These are phyloP conservation scores for Tribonema minus DNA, from an alignment of 108 stramenopile species.

Conservation along the genomic window DNA sequence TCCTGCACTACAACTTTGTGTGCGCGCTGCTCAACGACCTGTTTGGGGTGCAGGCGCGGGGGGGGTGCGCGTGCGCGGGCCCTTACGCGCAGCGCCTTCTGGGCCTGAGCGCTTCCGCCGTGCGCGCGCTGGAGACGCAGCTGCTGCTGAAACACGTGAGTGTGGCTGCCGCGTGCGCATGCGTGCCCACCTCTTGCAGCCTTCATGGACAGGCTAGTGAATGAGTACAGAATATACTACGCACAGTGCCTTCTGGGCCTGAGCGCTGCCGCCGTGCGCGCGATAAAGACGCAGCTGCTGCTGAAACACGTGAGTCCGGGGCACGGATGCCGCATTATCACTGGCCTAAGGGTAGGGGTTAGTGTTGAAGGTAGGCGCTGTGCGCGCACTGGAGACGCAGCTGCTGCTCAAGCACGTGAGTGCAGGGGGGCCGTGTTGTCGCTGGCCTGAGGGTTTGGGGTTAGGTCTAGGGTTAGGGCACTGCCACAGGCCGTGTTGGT, in stretches of 20 bases:
- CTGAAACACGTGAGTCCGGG: constrained; percentile 53
- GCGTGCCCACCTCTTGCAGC: no score
- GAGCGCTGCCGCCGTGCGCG: background rate
- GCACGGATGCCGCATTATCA: no score
- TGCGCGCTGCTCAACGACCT: constrained; percentile 92
- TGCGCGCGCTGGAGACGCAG: constrained; percentile 64
- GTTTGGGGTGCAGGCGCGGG: constrained; percentile 85
- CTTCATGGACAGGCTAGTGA: no score
- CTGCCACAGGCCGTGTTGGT: no score
- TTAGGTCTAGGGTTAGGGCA: no score
- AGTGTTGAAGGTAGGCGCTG: no score
- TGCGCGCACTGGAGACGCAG: constrained; percentile 64
- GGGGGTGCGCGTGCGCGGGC: constrained; percentile 56
- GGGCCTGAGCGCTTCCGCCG: constrained; percentile 24
- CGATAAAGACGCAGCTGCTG: constrained; percentile 73
- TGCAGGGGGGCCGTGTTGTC: no score
- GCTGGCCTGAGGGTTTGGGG: no score
- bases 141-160: constrained; percentile 63
- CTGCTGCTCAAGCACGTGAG: constrained; percentile 63
- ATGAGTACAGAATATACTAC: no score
- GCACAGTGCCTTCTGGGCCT: constrained; percentile 46
- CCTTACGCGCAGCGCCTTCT: constrained; percentile 49
- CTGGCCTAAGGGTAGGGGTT: no score
- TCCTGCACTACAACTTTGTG: constrained; percentile 95
- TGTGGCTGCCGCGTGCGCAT: no score